Evolutionary conservation across 139 green algal species (phyloP), one percentile per base, ranked within the genome.

Genomic region (Chlamydomonas eustigma): DNA sequence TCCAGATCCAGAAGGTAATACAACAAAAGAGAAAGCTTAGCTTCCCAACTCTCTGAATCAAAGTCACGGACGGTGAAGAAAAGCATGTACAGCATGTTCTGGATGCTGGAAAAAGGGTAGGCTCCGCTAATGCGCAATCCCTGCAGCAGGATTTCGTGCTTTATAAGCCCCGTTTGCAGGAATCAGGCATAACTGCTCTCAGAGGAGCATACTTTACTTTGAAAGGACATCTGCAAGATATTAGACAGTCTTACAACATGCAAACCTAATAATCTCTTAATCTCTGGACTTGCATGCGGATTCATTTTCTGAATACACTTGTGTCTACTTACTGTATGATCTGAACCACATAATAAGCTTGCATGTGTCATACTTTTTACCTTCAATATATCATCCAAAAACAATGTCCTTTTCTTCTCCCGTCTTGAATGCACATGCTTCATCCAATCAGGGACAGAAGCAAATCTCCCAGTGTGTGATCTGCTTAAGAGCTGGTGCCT

Each of bases 1-100:
- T 72, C 84, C 39, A 87, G 76, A 37, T 92, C 87, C 30, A 78
- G 37, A 0, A 89, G 71, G 31, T 78, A 83, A 76, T 91, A 92
- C 1, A 84, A 37, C 25, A 92, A 75, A 51, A 91, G 68, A 33
- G 79, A 75, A 34, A 92, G 83, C 75, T 87, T 89, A 34, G 72
- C 50, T 1, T 73, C 67, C 71, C 70, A 83, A 0, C 77, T 67
- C 3, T 39, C 51, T 2, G 28, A 2, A 31, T 70, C 74, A 28
- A 63, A 66, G 30, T 71, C 50, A 0, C 80, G 72, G 28, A 76
- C 76, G 0, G 63, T 68, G n/a, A 88, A 73, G 64, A 90, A 87
- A 28, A 88, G 37, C 30, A 69, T 69, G 64, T 73, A 37, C 24
- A 86, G 34, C 37, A 83, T 77, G 36, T 75, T 64, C 37, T 80